Evolutionary conservation across 2,329 filamentous ascomycete genomes (phyloP).

Genomic region (Cladosporium sp.): DNA sequence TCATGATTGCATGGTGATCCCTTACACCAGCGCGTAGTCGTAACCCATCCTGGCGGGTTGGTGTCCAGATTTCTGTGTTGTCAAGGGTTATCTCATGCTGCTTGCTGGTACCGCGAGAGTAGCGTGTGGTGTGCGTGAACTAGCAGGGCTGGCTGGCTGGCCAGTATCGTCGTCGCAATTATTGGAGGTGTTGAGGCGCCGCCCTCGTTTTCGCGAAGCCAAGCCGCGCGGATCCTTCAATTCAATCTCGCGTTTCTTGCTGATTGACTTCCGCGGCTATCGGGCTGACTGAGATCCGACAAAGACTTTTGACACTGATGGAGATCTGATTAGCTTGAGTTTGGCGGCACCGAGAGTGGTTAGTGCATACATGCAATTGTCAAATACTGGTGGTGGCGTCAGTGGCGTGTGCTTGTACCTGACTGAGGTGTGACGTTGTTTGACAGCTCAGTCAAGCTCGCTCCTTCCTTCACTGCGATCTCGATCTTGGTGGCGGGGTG

Average conservation of each 20-base stretch:
- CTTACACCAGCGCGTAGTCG: conserved; percentile 66
- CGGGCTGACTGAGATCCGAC: background rate
- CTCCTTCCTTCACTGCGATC: background rate
- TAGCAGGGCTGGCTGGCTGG: background rate
- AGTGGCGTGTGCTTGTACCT: background rate
- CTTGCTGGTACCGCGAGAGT: conserved; percentile 2
- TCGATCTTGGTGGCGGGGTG: conserved; percentile 27
- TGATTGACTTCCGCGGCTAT: conserved; percentile 9
- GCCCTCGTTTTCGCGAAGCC: conserved; percentile 6
- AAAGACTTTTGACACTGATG: background rate
- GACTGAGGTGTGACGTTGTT: background rate
- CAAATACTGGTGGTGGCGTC: background rate
- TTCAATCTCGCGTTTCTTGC: background rate
- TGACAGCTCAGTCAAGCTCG: background rate
- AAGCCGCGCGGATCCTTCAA: background rate
- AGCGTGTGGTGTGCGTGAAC: background rate
- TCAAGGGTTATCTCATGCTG: conserved; percentile 12
- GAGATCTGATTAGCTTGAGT: background rate
- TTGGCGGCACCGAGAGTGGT: background rate
- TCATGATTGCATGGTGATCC: conserved; percentile 25
- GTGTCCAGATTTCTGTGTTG: background rate
- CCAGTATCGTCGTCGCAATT: background rate
- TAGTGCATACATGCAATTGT: too few species aligned
- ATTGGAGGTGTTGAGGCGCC: background rate
- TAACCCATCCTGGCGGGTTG: conserved; percentile 51